These are phyloP conservation scores for Xylaria telfairii DNA, from an alignment of 495 filamentous ascomycete genomes.

Conservation along the genomic window DNA sequence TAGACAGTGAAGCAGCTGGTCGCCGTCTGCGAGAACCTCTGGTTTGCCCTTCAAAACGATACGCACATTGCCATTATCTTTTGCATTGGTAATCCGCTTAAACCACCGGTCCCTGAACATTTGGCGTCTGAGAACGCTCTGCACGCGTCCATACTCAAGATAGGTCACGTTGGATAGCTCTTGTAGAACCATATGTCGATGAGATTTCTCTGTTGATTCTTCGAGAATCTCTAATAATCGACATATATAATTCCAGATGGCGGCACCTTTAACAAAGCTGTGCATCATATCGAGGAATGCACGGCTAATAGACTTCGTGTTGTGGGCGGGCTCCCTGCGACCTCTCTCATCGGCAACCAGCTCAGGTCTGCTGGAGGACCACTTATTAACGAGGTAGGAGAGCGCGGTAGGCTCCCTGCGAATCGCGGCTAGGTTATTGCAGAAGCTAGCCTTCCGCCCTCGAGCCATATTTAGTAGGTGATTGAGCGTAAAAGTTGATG, in stretches of 20 bases:
- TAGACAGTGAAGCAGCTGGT: slow-evolving; percentile 41
- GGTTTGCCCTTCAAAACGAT: slow-evolving; percentile 42
- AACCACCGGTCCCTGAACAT: slow-evolving; percentile 41
- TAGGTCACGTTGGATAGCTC: slow-evolving; percentile 47
- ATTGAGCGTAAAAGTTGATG: slow-evolving; percentile 16
- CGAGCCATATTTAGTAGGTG: slow-evolving; percentile 27
- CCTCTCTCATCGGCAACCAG: slow-evolving; percentile 45
- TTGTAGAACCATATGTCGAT: slow-evolving; percentile 39
- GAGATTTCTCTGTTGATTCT: slow-evolving; percentile 29
- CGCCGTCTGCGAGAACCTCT: slow-evolving; percentile 28
- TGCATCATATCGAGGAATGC: slow-evolving; percentile 46
- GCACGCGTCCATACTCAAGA: slow-evolving; percentile 42
- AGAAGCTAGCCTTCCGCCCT: slow-evolving; percentile 30
- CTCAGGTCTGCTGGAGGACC: slow-evolving; percentile 44
- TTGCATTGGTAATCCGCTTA: slow-evolving; percentile 36
- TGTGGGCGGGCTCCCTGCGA: slow-evolving; percentile 31
- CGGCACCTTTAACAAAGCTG: slow-evolving; percentile 32
- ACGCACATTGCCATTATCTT: slow-evolving; percentile 40
- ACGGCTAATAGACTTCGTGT: slow-evolving; percentile 42
- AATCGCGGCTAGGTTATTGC: slow-evolving; percentile 37
- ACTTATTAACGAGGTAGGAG: slow-evolving; percentile 37
- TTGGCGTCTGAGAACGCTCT: slow-evolving; percentile 38
- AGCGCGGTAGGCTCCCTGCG: slow-evolving; percentile 43
- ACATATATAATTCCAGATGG: slow-evolving; percentile 46
- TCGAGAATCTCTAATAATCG: slow-evolving; percentile 39